Percentiles rank a stretch among this genome's conserved stretches.
phyloP scores from a whole-genome alignment of 768 basidiomycete genomes.

The Suillus sp. region DNA sequence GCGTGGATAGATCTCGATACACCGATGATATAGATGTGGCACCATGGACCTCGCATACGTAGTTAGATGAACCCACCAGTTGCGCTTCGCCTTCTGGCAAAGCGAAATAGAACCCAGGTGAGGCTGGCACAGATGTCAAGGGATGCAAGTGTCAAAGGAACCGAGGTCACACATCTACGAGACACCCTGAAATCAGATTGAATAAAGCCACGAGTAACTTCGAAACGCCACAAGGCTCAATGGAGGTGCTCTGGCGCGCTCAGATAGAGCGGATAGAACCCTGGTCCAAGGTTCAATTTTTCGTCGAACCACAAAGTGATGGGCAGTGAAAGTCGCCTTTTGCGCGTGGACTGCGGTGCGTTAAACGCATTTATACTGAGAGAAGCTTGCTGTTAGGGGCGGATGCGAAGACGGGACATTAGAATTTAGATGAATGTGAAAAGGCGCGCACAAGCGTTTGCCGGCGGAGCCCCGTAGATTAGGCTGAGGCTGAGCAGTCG shows the following conservation, averaged over 20 bases:
- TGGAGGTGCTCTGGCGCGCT: not conserved
- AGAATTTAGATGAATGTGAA: not conserved
- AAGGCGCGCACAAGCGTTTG: not conserved
- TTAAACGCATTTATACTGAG: not conserved
- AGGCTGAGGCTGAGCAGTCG: not conserved
- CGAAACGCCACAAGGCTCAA: not conserved
- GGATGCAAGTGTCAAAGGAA: not conserved
- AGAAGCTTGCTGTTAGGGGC: not conserved
- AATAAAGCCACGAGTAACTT: not conserved
- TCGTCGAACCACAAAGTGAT: not conserved
- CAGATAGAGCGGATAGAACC: not conserved
- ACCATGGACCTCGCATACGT: not conserved
- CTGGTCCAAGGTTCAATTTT: not conserved
- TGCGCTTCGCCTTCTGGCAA: not conserved
- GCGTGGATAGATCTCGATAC: slow-evolving; percentile 3
- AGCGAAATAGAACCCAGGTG: not conserved
- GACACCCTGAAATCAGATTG: not conserved
- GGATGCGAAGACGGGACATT: not conserved
- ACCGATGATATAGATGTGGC: not conserved
- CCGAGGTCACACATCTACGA: slow-evolving; percentile 1
- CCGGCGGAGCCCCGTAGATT: not conserved
- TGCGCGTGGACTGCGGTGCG: slow-evolving; percentile 7
- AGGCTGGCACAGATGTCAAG: not conserved
- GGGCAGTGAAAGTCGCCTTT: not conserved
- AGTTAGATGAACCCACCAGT: not conserved